A percentile compares a stretch with the other conserved stretches of the same genome.
These are phyloP conservation scores for Cutaneotrichosporon sp. DNA, from an alignment of 1,284 basidiomycete genomes.

Conservation along the genomic window DNA sequence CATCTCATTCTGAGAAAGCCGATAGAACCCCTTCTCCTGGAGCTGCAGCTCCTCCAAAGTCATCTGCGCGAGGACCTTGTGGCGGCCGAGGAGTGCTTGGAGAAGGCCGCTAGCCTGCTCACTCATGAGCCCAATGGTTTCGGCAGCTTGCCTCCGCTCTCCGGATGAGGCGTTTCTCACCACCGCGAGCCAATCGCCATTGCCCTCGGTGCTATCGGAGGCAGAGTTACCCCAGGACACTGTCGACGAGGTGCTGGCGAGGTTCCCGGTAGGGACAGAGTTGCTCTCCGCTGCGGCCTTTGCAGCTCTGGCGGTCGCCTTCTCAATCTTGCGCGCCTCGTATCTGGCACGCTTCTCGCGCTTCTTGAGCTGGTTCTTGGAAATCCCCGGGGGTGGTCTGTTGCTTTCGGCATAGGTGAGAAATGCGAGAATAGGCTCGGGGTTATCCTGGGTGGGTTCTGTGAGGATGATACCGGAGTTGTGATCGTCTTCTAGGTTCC, in stretches of 20 bases:
- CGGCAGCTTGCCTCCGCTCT: neutral
- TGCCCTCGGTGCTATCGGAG: too few species aligned
- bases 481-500: too few species aligned
- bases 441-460: too few species aligned
- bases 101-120: neutral
- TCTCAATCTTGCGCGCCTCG: neutral
- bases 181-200: neutral
- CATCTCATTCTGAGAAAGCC: neutral
- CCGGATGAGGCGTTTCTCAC: too few species aligned
- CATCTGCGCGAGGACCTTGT: constrained; percentile 5
- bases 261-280: neutral
- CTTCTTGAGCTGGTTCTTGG: neutral
- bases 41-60: neutral
- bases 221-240: neutral
- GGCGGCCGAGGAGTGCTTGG: neutral
- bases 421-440: neutral
- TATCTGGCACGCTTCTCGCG: neutral
- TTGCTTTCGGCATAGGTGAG: neutral
- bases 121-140: neutral
- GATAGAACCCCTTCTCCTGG: constrained; percentile 8
- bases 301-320: neutral
- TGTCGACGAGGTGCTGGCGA: too few species aligned
- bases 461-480: too few species aligned
- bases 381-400: neutral
- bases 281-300: neutral